Evolutionary conservation across 441 rosid genomes (phyloP).

Genomic region (Jatropha multifida): DNA sequence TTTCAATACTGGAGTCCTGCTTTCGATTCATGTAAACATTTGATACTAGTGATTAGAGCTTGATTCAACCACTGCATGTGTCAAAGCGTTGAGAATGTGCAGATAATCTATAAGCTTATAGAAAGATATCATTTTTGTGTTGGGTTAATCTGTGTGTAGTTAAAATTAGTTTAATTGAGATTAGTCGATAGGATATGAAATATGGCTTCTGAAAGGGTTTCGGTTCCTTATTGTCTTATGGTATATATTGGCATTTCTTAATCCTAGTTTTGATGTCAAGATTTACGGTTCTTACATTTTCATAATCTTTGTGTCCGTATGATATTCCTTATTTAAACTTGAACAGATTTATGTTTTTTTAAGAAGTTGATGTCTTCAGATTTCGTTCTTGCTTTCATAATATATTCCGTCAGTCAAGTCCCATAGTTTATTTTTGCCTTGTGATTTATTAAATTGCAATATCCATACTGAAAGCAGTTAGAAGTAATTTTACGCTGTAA

Average conservation of each 20-base stretch:
- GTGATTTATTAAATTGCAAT: neutral
- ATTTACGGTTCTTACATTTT: too few relatives aligned
- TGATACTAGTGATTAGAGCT: neutral
- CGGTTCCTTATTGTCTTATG: neutral
- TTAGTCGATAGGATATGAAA: neutral
- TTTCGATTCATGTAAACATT: neutral
- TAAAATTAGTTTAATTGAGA: neutral
- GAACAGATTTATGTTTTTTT: too few relatives aligned
- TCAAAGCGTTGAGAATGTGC: neutral
- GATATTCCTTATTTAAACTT: too few relatives aligned
- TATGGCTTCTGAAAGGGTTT: neutral
- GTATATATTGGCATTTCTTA: neutral
- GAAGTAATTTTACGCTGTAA: neutral
- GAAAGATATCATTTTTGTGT: neutral
- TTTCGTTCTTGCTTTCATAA: neutral
- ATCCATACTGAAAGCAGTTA: neutral
- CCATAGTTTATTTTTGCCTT: neutral
- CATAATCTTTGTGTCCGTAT: too few relatives aligned
- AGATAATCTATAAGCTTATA: neutral
- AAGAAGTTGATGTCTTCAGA: neutral
- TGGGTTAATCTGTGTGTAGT: neutral
- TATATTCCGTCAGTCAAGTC: neutral
- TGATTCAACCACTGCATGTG: neutral
- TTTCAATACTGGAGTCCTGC: neutral
- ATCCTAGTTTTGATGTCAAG: neutral